Conservation (phyloP, 2,329 filamentous ascomycete species). For the Penicillium sclerotiorum region DNA sequence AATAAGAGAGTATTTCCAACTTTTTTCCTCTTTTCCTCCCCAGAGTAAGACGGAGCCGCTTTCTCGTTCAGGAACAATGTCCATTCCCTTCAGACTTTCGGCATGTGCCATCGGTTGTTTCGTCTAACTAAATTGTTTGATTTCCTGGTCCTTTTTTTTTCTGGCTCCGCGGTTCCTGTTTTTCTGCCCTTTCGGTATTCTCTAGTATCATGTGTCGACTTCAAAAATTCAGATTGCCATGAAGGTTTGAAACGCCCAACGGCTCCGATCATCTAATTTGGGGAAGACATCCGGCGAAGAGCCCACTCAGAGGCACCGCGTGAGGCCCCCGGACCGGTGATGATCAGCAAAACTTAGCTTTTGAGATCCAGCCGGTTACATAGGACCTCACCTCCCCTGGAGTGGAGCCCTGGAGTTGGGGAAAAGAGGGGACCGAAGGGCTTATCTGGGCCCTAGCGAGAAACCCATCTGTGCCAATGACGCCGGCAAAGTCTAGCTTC, state of each 20-base stretch:
- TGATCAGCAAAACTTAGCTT: conserved; percentile 20
- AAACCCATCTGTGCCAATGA: background rate
- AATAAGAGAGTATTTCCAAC: too few relatives aligned
- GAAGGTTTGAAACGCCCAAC: conserved; percentile 20
- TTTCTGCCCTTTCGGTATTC: background rate
- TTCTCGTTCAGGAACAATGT: background rate
- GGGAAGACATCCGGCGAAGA: conserved; percentile 14
- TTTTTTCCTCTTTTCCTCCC: background rate
- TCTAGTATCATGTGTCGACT: background rate
- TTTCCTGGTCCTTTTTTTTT: too few relatives aligned
- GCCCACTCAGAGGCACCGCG: conserved; percentile 4
- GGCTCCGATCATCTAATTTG: conserved; percentile 18
- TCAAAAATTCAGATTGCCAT: background rate
- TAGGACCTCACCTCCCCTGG: conserved; percentile 2
- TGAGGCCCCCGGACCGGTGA: conserved; percentile 13
- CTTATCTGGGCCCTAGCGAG: conserved; percentile 2
- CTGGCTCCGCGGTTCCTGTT: background rate
- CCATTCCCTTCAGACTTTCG: background rate
- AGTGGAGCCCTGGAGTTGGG: background rate
- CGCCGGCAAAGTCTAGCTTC: background rate
- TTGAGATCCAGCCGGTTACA: conserved; percentile 9
- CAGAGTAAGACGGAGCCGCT: background rate
- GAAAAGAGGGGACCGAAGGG: background rate
- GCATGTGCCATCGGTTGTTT: background rate
- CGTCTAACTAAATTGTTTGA: too few relatives aligned